Conservation (phyloP, 371 early-diverging fungal genomes). For the Saksenaea oblongispora region DNA sequence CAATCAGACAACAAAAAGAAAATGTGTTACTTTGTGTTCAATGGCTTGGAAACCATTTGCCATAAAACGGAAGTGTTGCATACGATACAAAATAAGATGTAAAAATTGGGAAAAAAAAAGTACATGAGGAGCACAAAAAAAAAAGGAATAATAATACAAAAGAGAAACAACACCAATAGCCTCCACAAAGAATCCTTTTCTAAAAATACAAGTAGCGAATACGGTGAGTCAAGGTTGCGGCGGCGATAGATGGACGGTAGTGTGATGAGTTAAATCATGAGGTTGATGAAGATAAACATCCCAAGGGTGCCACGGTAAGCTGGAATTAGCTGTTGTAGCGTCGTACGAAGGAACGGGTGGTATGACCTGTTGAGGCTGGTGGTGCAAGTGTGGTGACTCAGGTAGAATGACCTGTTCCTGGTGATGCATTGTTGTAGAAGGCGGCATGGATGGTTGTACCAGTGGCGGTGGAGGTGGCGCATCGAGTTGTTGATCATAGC, state of each 20-base stretch:
- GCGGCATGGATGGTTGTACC: not conserved
- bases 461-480: conserved; percentile 4
- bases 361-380: not conserved
- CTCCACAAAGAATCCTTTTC: not conserved
- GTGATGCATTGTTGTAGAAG: not conserved
- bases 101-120: not conserved
- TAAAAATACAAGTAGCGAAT: not conserved
- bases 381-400: not conserved
- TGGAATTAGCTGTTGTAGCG: not conserved
- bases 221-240: not conserved
- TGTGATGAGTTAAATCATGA: not conserved
- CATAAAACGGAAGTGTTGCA: no score
- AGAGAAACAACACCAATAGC: not conserved
- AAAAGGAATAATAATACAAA: not conserved
- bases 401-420: not conserved
- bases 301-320: not conserved
- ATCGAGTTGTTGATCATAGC: not conserved
- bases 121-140: not conserved
- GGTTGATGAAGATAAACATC: not conserved
- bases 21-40: no score
- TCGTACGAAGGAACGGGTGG: not conserved
- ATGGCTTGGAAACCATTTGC: no score
- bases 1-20: no score
- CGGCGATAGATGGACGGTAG: not conserved
- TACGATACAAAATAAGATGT: no score